Evolutionary conservation across 768 basidiomycete species (phyloP).

Genomic region (Auriscalpium vulgare): DNA sequence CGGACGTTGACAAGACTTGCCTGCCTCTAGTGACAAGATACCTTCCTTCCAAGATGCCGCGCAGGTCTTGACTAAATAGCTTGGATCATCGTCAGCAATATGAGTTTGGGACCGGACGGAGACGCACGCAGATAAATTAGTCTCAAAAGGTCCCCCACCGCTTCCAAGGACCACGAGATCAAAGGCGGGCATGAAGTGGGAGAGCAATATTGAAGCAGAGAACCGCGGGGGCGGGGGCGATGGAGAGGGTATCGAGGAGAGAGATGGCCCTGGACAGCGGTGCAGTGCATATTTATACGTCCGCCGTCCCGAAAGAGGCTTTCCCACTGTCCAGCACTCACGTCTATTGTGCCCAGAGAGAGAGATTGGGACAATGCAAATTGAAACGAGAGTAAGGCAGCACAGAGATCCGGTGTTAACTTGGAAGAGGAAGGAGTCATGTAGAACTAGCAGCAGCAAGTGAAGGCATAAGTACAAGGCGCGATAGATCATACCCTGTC

Average conservation of each 20-base stretch:
- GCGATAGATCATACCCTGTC: neutral
- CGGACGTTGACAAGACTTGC: slow-evolving; percentile 31
- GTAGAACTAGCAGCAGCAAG: slow-evolving; percentile 14
- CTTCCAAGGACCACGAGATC: slow-evolving; percentile 69
- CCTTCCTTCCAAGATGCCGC: slow-evolving; percentile 69
- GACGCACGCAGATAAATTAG: slow-evolving; percentile 78
- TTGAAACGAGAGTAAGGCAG: neutral
- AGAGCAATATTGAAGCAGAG: too few species aligned
- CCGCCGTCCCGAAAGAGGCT: neutral
- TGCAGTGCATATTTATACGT: neutral
- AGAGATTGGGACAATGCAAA: too few species aligned
- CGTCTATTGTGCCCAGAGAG: neutral
- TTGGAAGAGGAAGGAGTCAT: slow-evolving; percentile 4
- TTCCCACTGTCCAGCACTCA: neutral
- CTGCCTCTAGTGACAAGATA: slow-evolving; percentile 80
- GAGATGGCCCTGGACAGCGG: neutral
- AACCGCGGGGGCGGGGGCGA: too few species aligned
- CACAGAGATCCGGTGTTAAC: neutral
- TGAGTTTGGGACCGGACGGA: neutral
- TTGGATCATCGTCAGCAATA: slow-evolving; percentile 23
- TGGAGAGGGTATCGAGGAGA: too few species aligned
- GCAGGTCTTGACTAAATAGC: slow-evolving; percentile 82
- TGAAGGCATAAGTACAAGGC: slow-evolving; percentile 8
- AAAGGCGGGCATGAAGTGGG: slow-evolving; percentile 39
- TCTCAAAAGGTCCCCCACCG: slow-evolving; percentile 84